Evolutionary conservation across 2,329 filamentous ascomycete species (phyloP), one percentile per base, ranked within the genome.

Genomic region (Davidsoniella virescens): DNA sequence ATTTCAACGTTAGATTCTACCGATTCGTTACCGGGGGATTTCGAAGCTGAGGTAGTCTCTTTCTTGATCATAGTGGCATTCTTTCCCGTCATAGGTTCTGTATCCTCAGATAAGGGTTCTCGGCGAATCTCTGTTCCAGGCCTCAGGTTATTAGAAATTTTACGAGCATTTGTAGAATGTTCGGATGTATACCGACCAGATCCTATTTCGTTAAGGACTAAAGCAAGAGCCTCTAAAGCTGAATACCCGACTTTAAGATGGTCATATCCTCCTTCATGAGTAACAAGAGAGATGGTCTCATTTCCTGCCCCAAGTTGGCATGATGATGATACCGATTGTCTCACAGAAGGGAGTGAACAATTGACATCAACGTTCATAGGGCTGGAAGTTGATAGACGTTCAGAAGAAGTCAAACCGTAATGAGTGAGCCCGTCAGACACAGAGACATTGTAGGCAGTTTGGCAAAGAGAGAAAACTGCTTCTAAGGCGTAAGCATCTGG

Each of bases 381-480:
- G 16, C 26, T 25, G 14, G 40, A 20, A 16, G 9, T 12, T 1
- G 29, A 6, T 10, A 44, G 38, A 7, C 47, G 25, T 16, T 25
- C 36, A 4, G 52, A 42, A 20, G 50, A 52, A 9, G 29, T 36
- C 6, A 47, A n/a, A 2, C 10, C 25, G 9, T 37, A 14, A 2
- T 25, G 49, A 6, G 43, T 18, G 3, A 26, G 18, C 18, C 46
- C 50, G 18, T 46, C 12, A 4, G 23, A 9, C 6, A 56, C 50
- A 2, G 23, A 25, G 16, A 51, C 17, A n/a, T 51, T 42, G 54
- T 60, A 61, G 3, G 54, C 57, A 49, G 58, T 57, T 47, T 59
- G 56, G 44, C 61, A 61, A 39, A 62, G 58, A 33, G 60, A 58
- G n/a, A 61, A 55, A 9, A 61, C 51, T 12, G 59, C 55, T 52